Evolutionary conservation across 352 stramenopile genomes (phyloP), one percentile per base, ranked within the genome.

Genomic region (Globisporangium megalacanthum): DNA sequence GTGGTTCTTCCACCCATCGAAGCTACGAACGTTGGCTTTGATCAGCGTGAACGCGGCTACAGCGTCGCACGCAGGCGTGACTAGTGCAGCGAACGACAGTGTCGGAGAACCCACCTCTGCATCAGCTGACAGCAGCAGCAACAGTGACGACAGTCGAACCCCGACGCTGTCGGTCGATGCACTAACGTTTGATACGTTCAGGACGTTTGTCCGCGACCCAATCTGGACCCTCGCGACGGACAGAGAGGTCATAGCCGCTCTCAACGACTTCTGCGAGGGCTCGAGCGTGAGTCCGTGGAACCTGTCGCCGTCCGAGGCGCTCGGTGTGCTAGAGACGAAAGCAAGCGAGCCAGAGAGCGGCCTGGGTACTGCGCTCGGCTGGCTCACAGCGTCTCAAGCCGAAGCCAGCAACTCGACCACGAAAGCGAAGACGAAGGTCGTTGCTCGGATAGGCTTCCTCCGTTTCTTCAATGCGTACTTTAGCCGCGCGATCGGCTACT

Each of bases 1-100:
- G 20, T 96, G 88, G 88, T 91, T 88, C 52, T 82, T 89, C 49
- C 76, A 94, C 57, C 75, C 79, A 31, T 88, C 72, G 10, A 83
- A 86, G 36, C 35, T 94, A 15, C 71, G 75, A 1, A 60, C 69
- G 3, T n/a, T 87, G 47, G 64, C 66, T 36, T 49, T 78, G 20
- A 56, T 60, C 3, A 66, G 49, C 20, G 37, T 66, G 6, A 56
- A 15, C 36, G 35, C 25, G 25, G 5, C 11, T 3, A 19, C 25
- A 48, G 11, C n/a, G 3, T 4, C 47, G 20, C 13, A 11, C 0
- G 10, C 35, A 9, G 2, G 5, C 11, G 15, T 22, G 14, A 39
- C 19, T 25, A 22, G 5, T 11, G n/a, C 33, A 11, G 1, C 17
- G 13, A 10, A 10, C 7, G 41, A 25, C n/a, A 25, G 10, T 14